These are phyloP conservation scores for Camelina laxa DNA, from an alignment of 345 rosid genomes.

Conservation along the genomic window DNA sequence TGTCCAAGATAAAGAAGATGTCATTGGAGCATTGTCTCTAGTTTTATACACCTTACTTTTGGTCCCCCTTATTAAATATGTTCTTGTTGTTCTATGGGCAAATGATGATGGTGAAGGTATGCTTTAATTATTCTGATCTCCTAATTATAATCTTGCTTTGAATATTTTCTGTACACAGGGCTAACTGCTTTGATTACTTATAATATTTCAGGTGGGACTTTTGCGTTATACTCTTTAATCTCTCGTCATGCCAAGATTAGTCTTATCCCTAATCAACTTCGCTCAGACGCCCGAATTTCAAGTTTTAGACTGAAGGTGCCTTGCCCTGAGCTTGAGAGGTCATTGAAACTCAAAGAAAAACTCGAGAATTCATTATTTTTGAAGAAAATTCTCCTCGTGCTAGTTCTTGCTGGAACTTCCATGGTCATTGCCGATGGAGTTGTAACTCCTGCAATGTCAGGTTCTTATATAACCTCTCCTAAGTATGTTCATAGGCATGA, in stretches of 20 bases:
- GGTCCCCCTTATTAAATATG: conserved; percentile 90
- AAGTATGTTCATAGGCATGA: conserved; percentile 33
- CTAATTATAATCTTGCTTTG: not conserved
- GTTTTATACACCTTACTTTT: conserved; percentile 88
- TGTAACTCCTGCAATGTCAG: conserved; percentile 99
- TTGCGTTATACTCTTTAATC: conserved; percentile 93
- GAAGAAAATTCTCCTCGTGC: conserved; percentile 78
- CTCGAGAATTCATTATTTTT: conserved; percentile 78
- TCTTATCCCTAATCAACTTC: conserved; percentile 96
- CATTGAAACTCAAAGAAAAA: conserved; percentile 89
- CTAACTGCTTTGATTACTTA: conserved; percentile 8
- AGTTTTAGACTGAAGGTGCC: conserved; percentile 98
- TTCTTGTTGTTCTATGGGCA: conserved; percentile 96
- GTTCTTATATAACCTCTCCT: conserved; percentile 48
- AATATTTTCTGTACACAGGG: not conserved
- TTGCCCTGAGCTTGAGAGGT: conserved; percentile 96
- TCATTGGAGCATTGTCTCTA: conserved; percentile 91
- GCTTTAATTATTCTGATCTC: conserved; percentile 25
- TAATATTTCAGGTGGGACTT: conserved; percentile 80
- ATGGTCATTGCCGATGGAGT: conserved; percentile 99
- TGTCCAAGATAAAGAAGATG: conserved; percentile 77
- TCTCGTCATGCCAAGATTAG: conserved; percentile 97
- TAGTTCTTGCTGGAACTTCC: conserved; percentile 96
- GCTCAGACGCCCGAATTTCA: conserved; percentile 94
- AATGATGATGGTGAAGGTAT: conserved; percentile 99